phyloP scores from a whole-genome alignment of 129 eudicot genomes.

The Logfia minima region DNA sequence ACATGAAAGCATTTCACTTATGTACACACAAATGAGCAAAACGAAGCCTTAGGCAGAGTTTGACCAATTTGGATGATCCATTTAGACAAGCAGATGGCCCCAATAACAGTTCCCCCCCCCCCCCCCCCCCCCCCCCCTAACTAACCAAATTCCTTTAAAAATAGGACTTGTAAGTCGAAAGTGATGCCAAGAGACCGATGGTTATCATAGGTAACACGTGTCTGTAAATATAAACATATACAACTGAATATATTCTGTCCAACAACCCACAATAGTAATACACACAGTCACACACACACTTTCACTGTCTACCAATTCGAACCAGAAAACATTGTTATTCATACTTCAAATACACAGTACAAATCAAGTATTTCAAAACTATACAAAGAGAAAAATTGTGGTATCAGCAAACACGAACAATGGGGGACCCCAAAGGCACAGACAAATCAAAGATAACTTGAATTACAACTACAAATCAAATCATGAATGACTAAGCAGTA shows the following conservation, averaged over 20 bases:
- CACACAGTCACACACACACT: neutral
- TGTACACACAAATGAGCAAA: neutral
- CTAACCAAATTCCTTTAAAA: neutral
- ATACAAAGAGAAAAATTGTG: neutral
- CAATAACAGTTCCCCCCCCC: neutral
- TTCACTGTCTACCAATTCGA: neutral
- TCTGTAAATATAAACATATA: neutral
- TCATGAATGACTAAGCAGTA: neutral
- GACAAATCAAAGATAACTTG: neutral
- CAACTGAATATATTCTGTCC: neutral
- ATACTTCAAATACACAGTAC: neutral
- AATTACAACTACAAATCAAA: conserved; percentile 13
- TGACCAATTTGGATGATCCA: neutral
- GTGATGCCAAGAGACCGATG: neutral
- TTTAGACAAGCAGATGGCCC: neutral
- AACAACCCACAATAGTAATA: neutral
- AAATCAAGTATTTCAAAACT: conserved; percentile 2
- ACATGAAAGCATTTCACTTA: neutral
- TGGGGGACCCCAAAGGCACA: neutral
- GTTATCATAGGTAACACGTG: conserved; percentile 1
- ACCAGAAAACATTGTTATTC: neutral
- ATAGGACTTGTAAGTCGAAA: neutral
- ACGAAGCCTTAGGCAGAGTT: conserved; percentile 8
- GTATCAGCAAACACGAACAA: neutral
- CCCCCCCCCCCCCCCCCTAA: neutral